Conservation (phyloP, 768 basidiomycete species). For the Lentinula sp. region DNA sequence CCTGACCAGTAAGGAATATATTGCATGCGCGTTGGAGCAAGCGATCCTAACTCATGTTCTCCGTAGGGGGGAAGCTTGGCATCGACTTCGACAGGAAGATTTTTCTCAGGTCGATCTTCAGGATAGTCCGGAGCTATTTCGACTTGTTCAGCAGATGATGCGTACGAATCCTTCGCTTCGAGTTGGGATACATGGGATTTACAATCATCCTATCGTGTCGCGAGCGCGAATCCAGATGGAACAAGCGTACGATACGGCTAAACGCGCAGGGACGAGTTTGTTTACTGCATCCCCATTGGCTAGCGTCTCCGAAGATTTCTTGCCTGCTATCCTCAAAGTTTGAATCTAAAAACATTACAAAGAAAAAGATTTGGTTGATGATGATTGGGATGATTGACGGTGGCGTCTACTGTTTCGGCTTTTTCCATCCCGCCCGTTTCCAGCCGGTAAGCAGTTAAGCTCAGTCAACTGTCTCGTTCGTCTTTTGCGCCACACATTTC, state of each 20-base stretch:
- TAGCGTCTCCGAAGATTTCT: constrained; percentile 53
- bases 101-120: constrained; percentile 78
- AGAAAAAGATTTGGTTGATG: background rate
- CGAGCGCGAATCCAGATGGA: constrained; percentile 66
- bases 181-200: constrained; percentile 49
- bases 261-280: constrained; percentile 27
- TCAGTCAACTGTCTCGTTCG: background rate
- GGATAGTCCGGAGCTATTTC: constrained; percentile 58
- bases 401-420: constrained; percentile 15
- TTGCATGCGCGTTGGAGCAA: constrained; percentile 6
- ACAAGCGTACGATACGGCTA: constrained; percentile 28
- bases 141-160: constrained; percentile 74
- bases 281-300: constrained; percentile 60
- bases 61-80: constrained; percentile 88
- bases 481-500: background rate
- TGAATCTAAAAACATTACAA: constrained; percentile 3
- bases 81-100: constrained; percentile 85
- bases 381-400: constrained; percentile 12
- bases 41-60: constrained; percentile 20
- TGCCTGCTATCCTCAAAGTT: constrained; percentile 53
- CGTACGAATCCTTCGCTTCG: constrained; percentile 60
- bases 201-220: constrained; percentile 54
- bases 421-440: background rate
- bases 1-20: constrained; percentile 80
- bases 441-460: background rate